These are phyloP conservation scores for Malassezia slooffiae DNA, from an alignment of 1,284 basidiomycete genomes.

Conservation along the genomic window DNA sequence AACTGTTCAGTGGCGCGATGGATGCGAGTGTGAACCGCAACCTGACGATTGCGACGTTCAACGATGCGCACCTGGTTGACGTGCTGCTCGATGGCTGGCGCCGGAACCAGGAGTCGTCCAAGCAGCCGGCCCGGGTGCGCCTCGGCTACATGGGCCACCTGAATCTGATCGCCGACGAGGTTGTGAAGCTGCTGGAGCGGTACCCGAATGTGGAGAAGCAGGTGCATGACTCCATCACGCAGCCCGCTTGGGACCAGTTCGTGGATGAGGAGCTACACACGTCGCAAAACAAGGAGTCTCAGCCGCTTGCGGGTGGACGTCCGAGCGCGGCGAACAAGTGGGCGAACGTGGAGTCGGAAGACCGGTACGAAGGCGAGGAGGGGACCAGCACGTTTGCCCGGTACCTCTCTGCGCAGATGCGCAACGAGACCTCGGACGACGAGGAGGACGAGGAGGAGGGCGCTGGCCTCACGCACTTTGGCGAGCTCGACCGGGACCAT, in stretches of 20 bases:
- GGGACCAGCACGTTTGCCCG: slow-evolving; percentile 36
- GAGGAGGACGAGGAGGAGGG: slow-evolving; percentile 43
- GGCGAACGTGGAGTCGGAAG: slow-evolving; percentile 9
- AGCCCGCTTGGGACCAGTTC: slow-evolving; percentile 38
- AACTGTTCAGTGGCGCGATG: slow-evolving; percentile 80
- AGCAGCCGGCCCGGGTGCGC: slow-evolving; percentile 32
- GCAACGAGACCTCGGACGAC: slow-evolving; percentile 27
- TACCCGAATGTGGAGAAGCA: slow-evolving; percentile 54
- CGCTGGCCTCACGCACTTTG: too few relatives aligned
- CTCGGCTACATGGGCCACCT: slow-evolving; percentile 92
- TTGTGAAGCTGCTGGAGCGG: slow-evolving; percentile 69
- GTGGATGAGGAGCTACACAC: slow-evolving; percentile 38
- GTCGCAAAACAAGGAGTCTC: slow-evolving; percentile 38
- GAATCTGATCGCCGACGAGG: slow-evolving; percentile 80
- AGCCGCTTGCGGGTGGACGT: slow-evolving; percentile 40
- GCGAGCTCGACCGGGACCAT: too few relatives aligned
- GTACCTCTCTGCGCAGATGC: slow-evolving; percentile 45
- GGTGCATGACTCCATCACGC: slow-evolving; percentile 20
- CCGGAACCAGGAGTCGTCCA: slow-evolving; percentile 32
- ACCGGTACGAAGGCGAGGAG: slow-evolving; percentile 18
- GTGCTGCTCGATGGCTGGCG: slow-evolving; percentile 38
- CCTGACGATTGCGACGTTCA: slow-evolving; percentile 38
- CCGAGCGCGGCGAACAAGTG: slow-evolving; percentile 15
- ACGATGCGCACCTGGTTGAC: slow-evolving; percentile 30
- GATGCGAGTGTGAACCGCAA: slow-evolving; percentile 35